A percentile compares a stretch with the other conserved stretches of the same genome.
Evolutionary conservation across 2,329 filamentous ascomycete species (phyloP).

Genomic region (Penicillium olsonii): DNA sequence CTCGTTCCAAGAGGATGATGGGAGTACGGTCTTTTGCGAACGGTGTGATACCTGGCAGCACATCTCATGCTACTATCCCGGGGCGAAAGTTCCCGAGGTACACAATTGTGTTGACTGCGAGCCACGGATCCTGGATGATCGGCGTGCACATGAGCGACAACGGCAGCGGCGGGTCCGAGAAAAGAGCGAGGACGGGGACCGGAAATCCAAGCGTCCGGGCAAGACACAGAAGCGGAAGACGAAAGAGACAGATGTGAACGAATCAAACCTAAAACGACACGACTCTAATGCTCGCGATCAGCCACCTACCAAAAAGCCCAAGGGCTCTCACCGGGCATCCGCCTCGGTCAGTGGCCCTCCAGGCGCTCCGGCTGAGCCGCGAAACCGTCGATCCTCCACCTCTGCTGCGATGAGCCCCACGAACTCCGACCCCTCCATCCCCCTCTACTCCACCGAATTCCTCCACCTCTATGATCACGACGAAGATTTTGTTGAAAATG

Average conservation of each 20-base stretch:
- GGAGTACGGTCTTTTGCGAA: conserved; percentile 96
- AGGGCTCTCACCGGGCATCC: conserved; percentile 76
- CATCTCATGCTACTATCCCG: conserved; percentile 92
- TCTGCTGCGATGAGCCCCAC: conserved; percentile 71
- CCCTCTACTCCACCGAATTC: conserved; percentile 73
- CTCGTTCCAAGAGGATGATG: conserved; percentile 89
- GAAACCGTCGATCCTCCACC: conserved; percentile 61
- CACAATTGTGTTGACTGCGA: conserved; percentile 91
- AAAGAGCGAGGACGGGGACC: conserved; percentile 61
- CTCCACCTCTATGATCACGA: conserved; percentile 70
- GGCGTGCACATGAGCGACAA: conserved; percentile 74
- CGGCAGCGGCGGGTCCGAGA: conserved; percentile 63
- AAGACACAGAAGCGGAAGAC: conserved; percentile 88
- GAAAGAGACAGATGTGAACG: conserved; percentile 61
- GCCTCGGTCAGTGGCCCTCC: conserved; percentile 73
- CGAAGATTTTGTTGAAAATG: conserved; percentile 57
- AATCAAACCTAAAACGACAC: conserved; percentile 57
- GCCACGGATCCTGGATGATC: conserved; percentile 71
- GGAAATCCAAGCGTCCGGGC: conserved; percentile 71
- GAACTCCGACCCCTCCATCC: conserved; percentile 65
- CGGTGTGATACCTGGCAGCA: conserved; percentile 97
- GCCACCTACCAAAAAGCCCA: conserved; percentile 74
- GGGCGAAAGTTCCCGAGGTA: conserved; percentile 69
- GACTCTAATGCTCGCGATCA: conserved; percentile 54
- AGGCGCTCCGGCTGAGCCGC: conserved; percentile 61